Evolutionary conservation across 2,329 filamentous ascomycete species (phyloP), one percentile per base, ranked within the genome.

Genomic region (Lasiodiplodia hormozganensis): DNA sequence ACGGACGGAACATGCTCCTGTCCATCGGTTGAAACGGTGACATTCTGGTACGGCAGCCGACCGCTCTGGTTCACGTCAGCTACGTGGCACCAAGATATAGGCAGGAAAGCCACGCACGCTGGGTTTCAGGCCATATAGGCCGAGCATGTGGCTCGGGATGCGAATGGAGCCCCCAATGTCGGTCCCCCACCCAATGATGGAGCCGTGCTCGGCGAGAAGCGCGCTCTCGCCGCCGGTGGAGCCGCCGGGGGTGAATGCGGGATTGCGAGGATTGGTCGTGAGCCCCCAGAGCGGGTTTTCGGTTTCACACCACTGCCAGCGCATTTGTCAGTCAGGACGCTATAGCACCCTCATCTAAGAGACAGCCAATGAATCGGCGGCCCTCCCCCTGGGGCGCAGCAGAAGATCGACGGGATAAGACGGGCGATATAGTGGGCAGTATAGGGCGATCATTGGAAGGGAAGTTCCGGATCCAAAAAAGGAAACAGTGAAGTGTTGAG

Each of bases 1-100:
- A 90, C 87, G 0, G 87, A 90, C 2, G 87, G 80, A 36, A 91
- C 83, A 0, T 83, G 85, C 71, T 87, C 88, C 72, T 92, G 89
- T 0, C 90, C 90, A 65, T 87, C 86, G 82, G 88, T 86, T 8
- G 84, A 86, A 73, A 90, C 90, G 1, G 89, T 87, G 79, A 79
- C 78, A 53, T 78, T 78, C 34, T 78, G 72, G 66, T 80, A 81
- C 0, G 78, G 78, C 2, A 89, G 77, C 36, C 87, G 79, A 0
- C 86, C 87, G 1, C 78, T 71, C 86, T 89, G 38, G 0, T 4
- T 53, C 65, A 65, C 18, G 47, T 66, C 25, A 69, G 62, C 60
- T 58, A 64, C 67, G 28, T 36, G 40, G 62, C 12, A 60, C 28
- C 10, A 31, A 23, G 43, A 47, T 57, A 34, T 51, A 43, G 21